phyloP scores from a whole-genome alignment of 345 rosid species.

The Hibiscus mutabilis region DNA sequence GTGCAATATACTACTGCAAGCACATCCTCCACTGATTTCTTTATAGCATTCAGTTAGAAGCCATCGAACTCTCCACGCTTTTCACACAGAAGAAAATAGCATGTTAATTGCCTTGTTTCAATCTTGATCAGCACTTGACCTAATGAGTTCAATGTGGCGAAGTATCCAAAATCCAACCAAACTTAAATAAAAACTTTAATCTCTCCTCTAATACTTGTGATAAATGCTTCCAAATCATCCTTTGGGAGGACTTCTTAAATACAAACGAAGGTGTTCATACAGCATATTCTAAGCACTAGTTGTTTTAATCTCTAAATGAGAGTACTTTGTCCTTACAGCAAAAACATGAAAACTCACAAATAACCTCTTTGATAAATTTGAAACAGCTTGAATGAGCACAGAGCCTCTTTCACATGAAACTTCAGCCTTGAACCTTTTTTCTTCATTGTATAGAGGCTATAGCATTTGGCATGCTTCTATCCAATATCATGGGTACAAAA shows the following conservation, averaged over 20 bases:
- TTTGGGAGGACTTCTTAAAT: conserved; percentile 17
- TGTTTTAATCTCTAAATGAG: conserved; percentile 23
- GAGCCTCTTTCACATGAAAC: conserved; percentile 19
- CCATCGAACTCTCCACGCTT: conserved; percentile 11
- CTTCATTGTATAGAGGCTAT: conserved; percentile 27
- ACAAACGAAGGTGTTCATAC: conserved; percentile 19
- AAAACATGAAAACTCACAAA: conserved; percentile 24
- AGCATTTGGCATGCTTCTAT: conserved; percentile 25
- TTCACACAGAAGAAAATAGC: background rate
- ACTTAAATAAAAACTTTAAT: conserved; percentile 12
- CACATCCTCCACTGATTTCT: conserved; percentile 6
- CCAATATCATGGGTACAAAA: conserved; percentile 25
- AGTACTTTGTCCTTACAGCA: conserved; percentile 34
- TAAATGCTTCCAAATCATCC: conserved; percentile 25
- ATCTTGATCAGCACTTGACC: conserved; percentile 14
- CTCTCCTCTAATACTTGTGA: conserved; percentile 14
- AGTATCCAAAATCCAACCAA: conserved; percentile 15
- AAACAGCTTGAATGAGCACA: conserved; percentile 26
- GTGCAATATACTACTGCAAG: conserved; percentile 6
- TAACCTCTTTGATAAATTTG: conserved; percentile 23
- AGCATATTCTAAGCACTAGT: conserved; percentile 31
- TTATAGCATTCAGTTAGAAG: conserved; percentile 10
- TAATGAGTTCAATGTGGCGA: conserved; percentile 14
- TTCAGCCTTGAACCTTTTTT: conserved; percentile 14
- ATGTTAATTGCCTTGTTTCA: conserved; percentile 8